Evolutionary conservation across 495 filamentous ascomycete genomes (phyloP).

Genomic region (Daldinia bambusicola): DNA sequence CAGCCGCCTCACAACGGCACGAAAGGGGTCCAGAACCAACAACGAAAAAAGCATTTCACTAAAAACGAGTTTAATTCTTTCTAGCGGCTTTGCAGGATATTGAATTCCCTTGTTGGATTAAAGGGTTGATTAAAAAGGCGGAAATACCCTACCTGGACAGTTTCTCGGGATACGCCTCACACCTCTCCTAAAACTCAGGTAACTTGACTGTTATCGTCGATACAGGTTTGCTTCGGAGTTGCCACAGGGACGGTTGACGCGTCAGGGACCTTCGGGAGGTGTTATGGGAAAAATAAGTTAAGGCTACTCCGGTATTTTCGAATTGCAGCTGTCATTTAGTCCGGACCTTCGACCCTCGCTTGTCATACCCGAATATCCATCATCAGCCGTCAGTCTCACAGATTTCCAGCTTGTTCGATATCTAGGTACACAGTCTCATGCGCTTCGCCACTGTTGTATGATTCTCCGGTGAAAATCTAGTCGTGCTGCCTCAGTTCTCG

Average conservation of each 20-base stretch:
- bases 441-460: constrained; percentile 29
- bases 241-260: constrained; percentile 6
- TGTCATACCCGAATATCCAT: constrained; percentile 27
- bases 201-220: constrained; percentile 14
- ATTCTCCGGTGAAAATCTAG: constrained; percentile 26
- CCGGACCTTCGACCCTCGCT: constrained; percentile 3
- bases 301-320: constrained; percentile 6
- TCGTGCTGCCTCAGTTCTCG: constrained; percentile 27
- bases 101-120: background rate
- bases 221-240: constrained; percentile 19
- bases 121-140: constrained; percentile 5
- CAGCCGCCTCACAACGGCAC: constrained; percentile 33
- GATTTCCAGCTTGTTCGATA: constrained; percentile 14
- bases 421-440: constrained; percentile 10
- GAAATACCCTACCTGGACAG: constrained; percentile 11
- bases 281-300: constrained; percentile 9
- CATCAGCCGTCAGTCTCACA: constrained; percentile 20
- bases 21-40: constrained; percentile 6
- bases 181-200: background rate
- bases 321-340: constrained; percentile 18
- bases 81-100: constrained; percentile 1
- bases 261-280: background rate
- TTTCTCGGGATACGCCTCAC: constrained; percentile 5
- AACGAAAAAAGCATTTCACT: background rate
- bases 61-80: background rate